Evolutionary conservation across 139 green algal species (phyloP).

Genomic region (Coelastrella sp.): DNA sequence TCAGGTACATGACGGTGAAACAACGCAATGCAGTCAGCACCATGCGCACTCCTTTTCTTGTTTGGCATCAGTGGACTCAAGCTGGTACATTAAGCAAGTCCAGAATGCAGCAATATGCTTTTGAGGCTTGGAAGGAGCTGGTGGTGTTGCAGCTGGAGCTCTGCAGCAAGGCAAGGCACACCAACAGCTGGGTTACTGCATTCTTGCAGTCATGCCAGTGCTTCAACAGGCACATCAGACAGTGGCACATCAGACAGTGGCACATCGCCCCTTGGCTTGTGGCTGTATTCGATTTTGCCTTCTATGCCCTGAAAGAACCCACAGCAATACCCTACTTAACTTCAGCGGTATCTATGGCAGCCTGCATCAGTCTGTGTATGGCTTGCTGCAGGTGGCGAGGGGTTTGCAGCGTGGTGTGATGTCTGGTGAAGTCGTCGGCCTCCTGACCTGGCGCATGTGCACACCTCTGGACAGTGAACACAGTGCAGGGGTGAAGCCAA

Average conservation of each 20-base stretch:
- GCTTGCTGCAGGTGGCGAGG: conserved; percentile 5
- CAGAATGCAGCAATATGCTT: background rate
- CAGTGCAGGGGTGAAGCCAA: background rate
- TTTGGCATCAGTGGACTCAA: conserved; percentile 4
- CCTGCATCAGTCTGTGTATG: too few species aligned
- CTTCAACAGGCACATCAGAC: too few species aligned
- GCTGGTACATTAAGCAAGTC: background rate
- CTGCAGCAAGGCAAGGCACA: too few species aligned
- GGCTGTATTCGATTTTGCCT: too few species aligned
- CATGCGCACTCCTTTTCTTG: background rate
- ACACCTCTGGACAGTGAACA: background rate
- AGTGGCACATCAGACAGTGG: too few species aligned
- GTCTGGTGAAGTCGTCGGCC: background rate
- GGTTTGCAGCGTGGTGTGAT: conserved; percentile 15
- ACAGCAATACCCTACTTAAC: too few species aligned
- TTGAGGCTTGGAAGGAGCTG: background rate
- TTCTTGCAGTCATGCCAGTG: too few species aligned
- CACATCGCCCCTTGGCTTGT: too few species aligned
- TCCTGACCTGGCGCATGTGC: conserved; percentile 35
- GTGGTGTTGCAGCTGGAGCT: too few species aligned
- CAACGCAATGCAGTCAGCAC: background rate
- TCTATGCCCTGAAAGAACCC: too few species aligned
- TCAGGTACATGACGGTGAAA: conserved; percentile 16
- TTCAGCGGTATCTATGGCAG: too few species aligned
- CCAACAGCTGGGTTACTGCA: too few species aligned